These are phyloP conservation scores for Hyaloscypha variabilis DNA, from an alignment of 495 filamentous ascomycete genomes.

Conservation along the genomic window DNA sequence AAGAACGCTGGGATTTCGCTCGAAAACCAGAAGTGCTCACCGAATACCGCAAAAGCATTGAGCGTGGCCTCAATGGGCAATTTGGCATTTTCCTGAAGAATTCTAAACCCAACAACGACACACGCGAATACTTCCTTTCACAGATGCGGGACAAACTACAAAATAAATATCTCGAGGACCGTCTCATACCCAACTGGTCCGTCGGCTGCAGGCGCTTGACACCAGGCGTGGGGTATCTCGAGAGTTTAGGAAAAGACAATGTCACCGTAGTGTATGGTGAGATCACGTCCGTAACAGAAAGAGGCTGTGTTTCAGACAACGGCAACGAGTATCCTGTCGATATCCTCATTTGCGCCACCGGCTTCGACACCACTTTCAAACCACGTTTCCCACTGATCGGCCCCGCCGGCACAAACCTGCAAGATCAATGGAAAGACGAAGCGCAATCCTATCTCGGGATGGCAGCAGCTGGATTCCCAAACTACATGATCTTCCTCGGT, in stretches of 20 bases:
- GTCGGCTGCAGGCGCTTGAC: conserved; percentile 64
- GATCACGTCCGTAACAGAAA: conserved; percentile 52
- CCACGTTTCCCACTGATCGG: conserved; percentile 56
- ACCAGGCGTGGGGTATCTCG: conserved; percentile 62
- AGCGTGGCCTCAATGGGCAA: conserved; percentile 46
- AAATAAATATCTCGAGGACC: conserved; percentile 39
- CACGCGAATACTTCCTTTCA: conserved; percentile 30
- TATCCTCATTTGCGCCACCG: conserved; percentile 60
- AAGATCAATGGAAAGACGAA: conserved; percentile 51
- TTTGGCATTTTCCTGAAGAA: conserved; percentile 49
- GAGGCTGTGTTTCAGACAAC: conserved; percentile 47
- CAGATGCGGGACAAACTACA: conserved; percentile 48
- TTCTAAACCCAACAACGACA: conserved; percentile 40
- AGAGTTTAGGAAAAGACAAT: conserved; percentile 57
- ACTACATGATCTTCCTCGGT: conserved; percentile 49
- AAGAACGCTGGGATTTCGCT: conserved; percentile 38
- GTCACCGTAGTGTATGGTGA: conserved; percentile 49
- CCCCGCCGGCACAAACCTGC: conserved; percentile 43
- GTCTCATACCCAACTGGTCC: conserved; percentile 58
- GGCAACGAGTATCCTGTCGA: conserved; percentile 49
- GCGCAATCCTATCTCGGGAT: conserved; percentile 56
- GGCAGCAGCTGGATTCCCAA: conserved; percentile 57
- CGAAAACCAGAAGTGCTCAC: conserved; percentile 40
- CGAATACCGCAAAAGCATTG: conserved; percentile 41
- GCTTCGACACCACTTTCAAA: conserved; percentile 54